Conservation (phyloP, 2,329 filamentous ascomycete genomes). For the Fonsecaea nubica region DNA sequence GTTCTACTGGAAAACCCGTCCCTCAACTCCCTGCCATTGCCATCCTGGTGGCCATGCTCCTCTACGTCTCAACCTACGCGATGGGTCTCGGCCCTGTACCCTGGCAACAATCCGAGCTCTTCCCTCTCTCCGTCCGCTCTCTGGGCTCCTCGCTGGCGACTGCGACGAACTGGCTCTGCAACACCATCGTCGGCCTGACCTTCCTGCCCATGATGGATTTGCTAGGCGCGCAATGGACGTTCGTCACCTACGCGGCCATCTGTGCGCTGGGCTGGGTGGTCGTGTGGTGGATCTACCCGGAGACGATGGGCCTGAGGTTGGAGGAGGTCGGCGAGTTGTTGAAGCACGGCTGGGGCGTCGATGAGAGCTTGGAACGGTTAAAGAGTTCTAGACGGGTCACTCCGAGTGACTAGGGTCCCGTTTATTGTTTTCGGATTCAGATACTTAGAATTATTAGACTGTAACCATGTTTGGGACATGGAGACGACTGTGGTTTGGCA, state of each 20-base stretch:
- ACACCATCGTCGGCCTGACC: conserved; percentile 83
- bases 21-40: conserved; percentile 56
- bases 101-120: conserved; percentile 95
- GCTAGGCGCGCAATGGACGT: conserved; percentile 76
- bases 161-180: conserved; percentile 85
- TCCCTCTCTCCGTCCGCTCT: conserved; percentile 71
- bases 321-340: conserved; percentile 79
- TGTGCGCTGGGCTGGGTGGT: conserved; percentile 71
- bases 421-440: neutral
- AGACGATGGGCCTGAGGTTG: conserved; percentile 80
- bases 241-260: conserved; percentile 76
- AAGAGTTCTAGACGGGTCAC: conserved; percentile 8
- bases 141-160: conserved; percentile 67
- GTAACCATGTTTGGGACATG: neutral
- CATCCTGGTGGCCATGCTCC: conserved; percentile 76
- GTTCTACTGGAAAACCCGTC: conserved; percentile 37
- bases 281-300: conserved; percentile 80
- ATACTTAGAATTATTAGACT: neutral
- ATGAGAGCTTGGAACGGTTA: conserved; percentile 50
- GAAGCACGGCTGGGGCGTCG: conserved; percentile 74
- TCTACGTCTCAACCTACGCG: conserved; percentile 86
- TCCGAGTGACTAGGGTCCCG: neutral
- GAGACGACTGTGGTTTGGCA: neutral
- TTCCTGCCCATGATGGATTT: conserved; percentile 87
- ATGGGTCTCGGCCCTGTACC: conserved; percentile 89